phyloP scores from a whole-genome alignment of 345 rosid species.

The Bruguiera parviflora region DNA sequence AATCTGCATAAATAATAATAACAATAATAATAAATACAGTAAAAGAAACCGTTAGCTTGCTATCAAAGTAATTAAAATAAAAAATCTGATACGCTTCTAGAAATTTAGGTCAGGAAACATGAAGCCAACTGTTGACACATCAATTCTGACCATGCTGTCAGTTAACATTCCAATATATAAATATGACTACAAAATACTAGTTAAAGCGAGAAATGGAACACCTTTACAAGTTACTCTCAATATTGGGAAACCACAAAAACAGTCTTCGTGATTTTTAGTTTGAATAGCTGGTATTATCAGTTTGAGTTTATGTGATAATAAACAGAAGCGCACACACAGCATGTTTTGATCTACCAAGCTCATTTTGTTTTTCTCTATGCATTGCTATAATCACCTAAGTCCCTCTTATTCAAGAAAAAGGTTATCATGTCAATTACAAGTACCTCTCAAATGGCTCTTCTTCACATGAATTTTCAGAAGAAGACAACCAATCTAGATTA shows the following conservation, averaged over 20 bases:
- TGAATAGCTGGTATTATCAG: background rate
- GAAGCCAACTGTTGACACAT: background rate
- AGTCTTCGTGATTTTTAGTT: background rate
- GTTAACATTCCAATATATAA: background rate
- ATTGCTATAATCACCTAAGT: too few relatives aligned
- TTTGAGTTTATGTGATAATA: background rate
- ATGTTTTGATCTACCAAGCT: too few relatives aligned
- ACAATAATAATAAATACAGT: background rate
- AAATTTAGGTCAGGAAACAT: background rate
- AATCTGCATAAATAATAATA: conserved; percentile 68
- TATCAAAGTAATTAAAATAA: background rate
- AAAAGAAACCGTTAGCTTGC: background rate
- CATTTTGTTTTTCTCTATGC: too few relatives aligned
- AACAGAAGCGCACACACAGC: too few relatives aligned
- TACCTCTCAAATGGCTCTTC: conserved; percentile 89
- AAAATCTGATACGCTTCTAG: background rate
- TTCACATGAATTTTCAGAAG: conserved; percentile 85
- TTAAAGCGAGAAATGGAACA: background rate
- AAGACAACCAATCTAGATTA: conserved; percentile 90
- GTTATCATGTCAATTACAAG: conserved; percentile 1
- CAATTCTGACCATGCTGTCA: background rate
- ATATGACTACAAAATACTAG: background rate
- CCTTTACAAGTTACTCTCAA: background rate
- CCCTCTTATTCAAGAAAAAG: too few relatives aligned
- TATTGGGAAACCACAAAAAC: background rate